Conservation (phyloP, 2,329 filamentous ascomycete species). For the Rachicladosporium sp. region DNA sequence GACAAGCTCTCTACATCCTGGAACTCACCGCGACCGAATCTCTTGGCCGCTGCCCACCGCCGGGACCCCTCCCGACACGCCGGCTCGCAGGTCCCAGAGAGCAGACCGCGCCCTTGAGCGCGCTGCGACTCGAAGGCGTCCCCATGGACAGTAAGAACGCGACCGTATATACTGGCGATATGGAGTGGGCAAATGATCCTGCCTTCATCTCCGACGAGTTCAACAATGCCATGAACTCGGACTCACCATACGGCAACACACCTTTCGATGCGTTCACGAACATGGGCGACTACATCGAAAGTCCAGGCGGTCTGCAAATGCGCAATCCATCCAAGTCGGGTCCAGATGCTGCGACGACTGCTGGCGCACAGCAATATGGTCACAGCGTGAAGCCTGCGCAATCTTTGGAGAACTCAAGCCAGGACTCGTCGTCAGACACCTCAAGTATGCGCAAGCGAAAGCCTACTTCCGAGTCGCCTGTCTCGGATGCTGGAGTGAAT, state of each 20-base stretch:
- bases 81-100: too few relatives aligned
- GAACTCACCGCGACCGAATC: too few relatives aligned
- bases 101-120: conserved; percentile 23
- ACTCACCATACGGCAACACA: conserved; percentile 10
- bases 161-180: conserved; percentile 6
- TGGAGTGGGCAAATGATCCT: conserved; percentile 17
- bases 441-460: conserved; percentile 29
- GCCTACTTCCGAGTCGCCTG: conserved; percentile 26
- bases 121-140: conserved; percentile 44
- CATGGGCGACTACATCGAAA: conserved; percentile 13
- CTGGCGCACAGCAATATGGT: conserved; percentile 7
- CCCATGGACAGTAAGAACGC: conserved; percentile 21
- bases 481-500: conserved; percentile 14
- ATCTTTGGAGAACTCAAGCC: conserved; percentile 27
- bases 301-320: conserved; percentile 11
- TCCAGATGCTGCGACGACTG: conserved; percentile 10
- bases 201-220: conserved; percentile 11
- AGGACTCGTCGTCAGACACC: conserved; percentile 31
- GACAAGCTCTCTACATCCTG: too few relatives aligned
- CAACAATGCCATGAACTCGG: conserved; percentile 13
- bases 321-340: conserved; percentile 20
- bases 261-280: conserved; percentile 11
- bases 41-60: too few relatives aligned
- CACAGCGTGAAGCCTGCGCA: conserved; percentile 7
- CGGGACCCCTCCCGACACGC: too few relatives aligned